These are phyloP conservation scores for Clonostachys chloroleuca DNA, from an alignment of 2,329 filamentous ascomycete species.

Conservation along the genomic window DNA sequence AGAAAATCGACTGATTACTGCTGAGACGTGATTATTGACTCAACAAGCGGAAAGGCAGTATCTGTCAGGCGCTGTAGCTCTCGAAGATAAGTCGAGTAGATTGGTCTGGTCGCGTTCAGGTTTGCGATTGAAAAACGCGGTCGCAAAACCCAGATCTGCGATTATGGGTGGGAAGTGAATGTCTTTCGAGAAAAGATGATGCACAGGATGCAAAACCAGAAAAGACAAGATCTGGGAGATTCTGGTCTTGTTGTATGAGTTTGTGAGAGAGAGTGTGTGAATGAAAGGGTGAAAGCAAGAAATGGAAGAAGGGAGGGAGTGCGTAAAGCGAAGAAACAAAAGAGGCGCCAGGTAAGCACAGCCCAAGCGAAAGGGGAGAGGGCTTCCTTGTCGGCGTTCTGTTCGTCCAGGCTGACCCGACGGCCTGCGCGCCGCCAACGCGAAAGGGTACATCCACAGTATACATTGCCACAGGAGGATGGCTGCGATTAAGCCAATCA, in stretches of 20 bases:
- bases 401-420: neutral
- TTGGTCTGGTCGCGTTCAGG: too few species aligned
- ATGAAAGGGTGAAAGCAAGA: neutral
- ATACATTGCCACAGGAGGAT: too few species aligned
- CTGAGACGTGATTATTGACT: too few species aligned
- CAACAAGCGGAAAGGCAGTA: too few species aligned
- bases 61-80: too few species aligned
- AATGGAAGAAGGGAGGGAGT: constrained; percentile 3
- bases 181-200: too few species aligned
- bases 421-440: neutral
- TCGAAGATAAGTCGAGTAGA: too few species aligned
- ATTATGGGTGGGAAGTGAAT: too few species aligned
- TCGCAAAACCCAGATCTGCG: too few species aligned
- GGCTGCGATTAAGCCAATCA: too few species aligned
- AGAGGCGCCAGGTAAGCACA: neutral
- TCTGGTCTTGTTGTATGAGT: constrained; percentile 3
- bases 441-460: neutral
- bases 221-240: constrained; percentile 4
- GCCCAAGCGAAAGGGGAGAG: neutral
- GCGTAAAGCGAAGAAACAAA: constrained; percentile 1
- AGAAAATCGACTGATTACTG: too few species aligned
- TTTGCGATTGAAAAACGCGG: too few species aligned
- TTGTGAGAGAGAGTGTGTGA: constrained; percentile 1
- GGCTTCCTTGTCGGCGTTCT: neutral
- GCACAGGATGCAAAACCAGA: constrained; percentile 14